Percentiles rank a stretch among this genome's conserved stretches.
Evolutionary conservation across 2,329 filamentous ascomycete species (phyloP).

Genomic region (Triangularia setosa): DNA sequence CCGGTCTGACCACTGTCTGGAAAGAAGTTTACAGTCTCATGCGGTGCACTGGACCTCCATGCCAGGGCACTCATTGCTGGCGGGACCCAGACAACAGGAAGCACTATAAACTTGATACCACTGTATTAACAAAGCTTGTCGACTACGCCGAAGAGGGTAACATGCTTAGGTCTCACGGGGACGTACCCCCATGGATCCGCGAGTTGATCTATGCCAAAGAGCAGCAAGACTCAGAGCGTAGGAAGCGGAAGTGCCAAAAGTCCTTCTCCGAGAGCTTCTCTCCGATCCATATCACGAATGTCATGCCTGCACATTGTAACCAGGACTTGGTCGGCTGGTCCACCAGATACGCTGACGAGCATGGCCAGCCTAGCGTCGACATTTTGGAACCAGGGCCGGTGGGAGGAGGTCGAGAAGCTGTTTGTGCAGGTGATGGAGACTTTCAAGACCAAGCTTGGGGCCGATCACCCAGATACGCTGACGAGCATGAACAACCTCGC

Average conservation of each 20-base stretch:
- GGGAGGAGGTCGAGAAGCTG: no score
- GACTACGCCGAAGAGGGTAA: constrained; percentile 11
- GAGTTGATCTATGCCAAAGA: constrained; percentile 16
- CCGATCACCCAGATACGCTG: no score
- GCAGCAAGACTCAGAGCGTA: constrained; percentile 13
- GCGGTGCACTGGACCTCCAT: constrained; percentile 9
- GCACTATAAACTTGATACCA: constrained; percentile 11
- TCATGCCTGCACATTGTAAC: constrained; percentile 4
- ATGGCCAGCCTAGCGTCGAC: no score
- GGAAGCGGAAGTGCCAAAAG: constrained; percentile 11
- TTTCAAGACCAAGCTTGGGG: no score
- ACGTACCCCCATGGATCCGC: constrained; percentile 11
- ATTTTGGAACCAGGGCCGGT: no score
- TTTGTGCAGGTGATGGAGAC: no score
- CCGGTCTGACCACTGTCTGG: constrained; percentile 9
- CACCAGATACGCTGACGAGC: no score
- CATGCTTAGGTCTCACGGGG: constrained; percentile 9
- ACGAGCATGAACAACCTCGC: no score
- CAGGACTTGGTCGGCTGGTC: constrained; percentile 12
- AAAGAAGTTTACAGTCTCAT: constrained; percentile 13
- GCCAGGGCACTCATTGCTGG: constrained; percentile 7
- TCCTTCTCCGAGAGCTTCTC: constrained; percentile 7
- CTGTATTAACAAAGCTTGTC: constrained; percentile 12
- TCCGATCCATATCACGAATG: constrained; percentile 14
- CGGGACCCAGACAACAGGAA: constrained; percentile 9